These are phyloP conservation scores for Carex kokanica DNA, from an alignment of 176 grass and related monocot genomes.

Conservation along the genomic window DNA sequence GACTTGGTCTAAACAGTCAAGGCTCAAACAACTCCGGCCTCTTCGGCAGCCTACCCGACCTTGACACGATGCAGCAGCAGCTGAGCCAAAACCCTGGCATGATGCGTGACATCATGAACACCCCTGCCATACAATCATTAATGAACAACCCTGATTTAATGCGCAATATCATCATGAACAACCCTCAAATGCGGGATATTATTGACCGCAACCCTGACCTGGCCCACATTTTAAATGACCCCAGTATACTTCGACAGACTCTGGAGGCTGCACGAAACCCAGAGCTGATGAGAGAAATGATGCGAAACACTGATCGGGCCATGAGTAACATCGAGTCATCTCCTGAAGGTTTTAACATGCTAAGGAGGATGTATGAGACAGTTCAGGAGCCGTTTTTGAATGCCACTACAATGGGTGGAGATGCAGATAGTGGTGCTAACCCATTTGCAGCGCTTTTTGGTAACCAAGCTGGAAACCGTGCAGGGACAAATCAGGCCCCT, in stretches of 20 bases:
- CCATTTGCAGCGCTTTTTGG: constrained; percentile 87
- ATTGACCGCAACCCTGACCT: constrained; percentile 95
- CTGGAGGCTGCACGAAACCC: constrained; percentile 93
- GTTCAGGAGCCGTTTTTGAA: constrained; percentile 97
- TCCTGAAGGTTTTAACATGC: constrained; percentile 99
- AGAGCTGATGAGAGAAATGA: constrained; percentile 99
- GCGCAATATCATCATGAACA: constrained; percentile 95
- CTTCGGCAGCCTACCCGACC: constrained; percentile 59
- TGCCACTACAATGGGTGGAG: constrained; percentile 76
- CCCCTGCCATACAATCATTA: constrained; percentile 81
- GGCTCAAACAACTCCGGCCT: constrained; percentile 36
- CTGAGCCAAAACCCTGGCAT: constrained; percentile 94
- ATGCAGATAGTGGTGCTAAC: constrained; percentile 59
- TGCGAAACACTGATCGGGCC: constrained; percentile 95
- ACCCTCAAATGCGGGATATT: constrained; percentile 93
- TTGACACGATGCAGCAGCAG: constrained; percentile 89
- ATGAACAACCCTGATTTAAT: constrained; percentile 95
- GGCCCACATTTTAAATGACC: constrained; percentile 96
- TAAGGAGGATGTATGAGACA: constrained; percentile 98
- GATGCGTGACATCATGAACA: constrained; percentile 98
- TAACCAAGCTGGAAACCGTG: constrained; percentile 61
- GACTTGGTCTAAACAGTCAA: constrained; percentile 51
- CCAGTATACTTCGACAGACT: constrained; percentile 83
- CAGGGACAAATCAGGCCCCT: constrained; percentile 34
- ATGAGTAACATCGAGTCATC: constrained; percentile 98